Evolutionary conservation across 352 stramenopile species (phyloP).

Genomic region (Lagenidium giganteum): DNA sequence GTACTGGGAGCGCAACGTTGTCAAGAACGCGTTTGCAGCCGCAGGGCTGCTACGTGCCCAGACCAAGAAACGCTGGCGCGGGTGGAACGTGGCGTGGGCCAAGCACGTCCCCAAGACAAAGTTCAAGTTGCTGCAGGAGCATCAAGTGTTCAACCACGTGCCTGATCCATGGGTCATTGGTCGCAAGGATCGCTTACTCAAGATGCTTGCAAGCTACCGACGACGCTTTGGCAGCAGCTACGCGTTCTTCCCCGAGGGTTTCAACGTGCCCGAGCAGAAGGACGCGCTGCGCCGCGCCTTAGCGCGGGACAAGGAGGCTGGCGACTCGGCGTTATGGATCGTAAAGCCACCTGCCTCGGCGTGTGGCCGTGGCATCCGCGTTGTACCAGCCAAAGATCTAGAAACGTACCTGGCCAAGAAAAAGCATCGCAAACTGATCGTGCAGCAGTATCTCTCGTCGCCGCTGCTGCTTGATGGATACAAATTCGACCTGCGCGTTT

Average conservation of each 20-base stretch:
- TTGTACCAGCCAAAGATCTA: slow-evolving; percentile 43
- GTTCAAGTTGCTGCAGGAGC: slow-evolving; percentile 39
- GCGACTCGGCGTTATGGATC: slow-evolving; percentile 70
- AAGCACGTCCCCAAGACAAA: slow-evolving; percentile 65
- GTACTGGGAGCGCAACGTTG: slow-evolving; percentile 90
- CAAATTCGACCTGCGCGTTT: slow-evolving; percentile 90
- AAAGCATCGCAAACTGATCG: slow-evolving; percentile 37
- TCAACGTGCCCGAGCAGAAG: slow-evolving; percentile 71
- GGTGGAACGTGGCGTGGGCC: slow-evolving; percentile 58
- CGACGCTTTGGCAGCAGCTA: slow-evolving; percentile 58
- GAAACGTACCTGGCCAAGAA: slow-evolving; percentile 20
- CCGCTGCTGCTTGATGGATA: slow-evolving; percentile 78
- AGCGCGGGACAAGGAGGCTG: neutral
- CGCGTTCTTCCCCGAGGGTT: slow-evolving; percentile 82
- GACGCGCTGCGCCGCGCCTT: slow-evolving; percentile 15
- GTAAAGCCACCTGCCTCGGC: slow-evolving; percentile 83
- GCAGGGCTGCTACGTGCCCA: slow-evolving; percentile 67
- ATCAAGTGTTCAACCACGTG: slow-evolving; percentile 89
- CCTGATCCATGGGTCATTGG: slow-evolving; percentile 88
- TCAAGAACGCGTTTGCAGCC: slow-evolving; percentile 87
- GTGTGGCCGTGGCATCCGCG: slow-evolving; percentile 84
- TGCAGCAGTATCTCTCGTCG: slow-evolving; percentile 75
- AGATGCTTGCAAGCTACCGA: slow-evolving; percentile 56
- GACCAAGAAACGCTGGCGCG: slow-evolving; percentile 51
- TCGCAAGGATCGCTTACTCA: slow-evolving; percentile 84